Evolutionary conservation across 352 stramenopile genomes (phyloP).

Genomic region (Phytophthora rubi): DNA sequence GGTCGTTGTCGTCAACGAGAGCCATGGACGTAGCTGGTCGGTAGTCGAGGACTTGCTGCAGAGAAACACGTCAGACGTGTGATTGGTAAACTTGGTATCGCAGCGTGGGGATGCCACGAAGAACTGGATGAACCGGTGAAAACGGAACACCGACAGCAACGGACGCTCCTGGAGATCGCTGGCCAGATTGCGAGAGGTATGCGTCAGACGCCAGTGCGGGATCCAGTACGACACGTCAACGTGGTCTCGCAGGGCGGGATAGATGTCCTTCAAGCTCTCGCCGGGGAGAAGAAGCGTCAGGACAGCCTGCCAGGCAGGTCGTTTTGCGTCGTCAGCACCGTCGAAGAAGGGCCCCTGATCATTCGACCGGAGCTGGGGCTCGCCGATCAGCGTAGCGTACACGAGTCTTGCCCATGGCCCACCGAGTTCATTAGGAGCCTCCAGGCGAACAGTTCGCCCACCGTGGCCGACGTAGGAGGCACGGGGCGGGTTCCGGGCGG

Average conservation of each 20-base stretch:
- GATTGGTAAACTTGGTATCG: slow-evolving; percentile 11
- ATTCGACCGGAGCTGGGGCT: neutral
- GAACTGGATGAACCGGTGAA: slow-evolving; percentile 9
- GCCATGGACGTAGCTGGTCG: neutral
- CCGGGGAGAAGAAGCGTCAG: slow-evolving; percentile 9
- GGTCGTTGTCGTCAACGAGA: slow-evolving; percentile 10
- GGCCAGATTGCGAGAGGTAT: neutral
- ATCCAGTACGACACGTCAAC: slow-evolving; percentile 4
- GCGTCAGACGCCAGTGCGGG: slow-evolving; percentile 8
- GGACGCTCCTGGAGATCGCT: slow-evolving; percentile 6
- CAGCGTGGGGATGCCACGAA: neutral
- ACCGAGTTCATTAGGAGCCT: neutral
- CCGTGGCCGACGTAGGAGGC: neutral
- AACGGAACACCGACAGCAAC: slow-evolving; percentile 12
- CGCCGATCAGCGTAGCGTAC: slow-evolving; percentile 1
- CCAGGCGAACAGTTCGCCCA: slow-evolving; percentile 6
- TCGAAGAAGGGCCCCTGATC: slow-evolving; percentile 1
- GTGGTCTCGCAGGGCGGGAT: neutral
- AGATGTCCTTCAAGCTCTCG: neutral
- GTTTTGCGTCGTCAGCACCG: neutral
- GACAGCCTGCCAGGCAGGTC: slow-evolving; percentile 4
- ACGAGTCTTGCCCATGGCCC: neutral
- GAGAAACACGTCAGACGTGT: slow-evolving; percentile 16
- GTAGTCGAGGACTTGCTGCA: slow-evolving; percentile 13
- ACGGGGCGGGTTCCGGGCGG: neutral